Percentiles rank a stretch among this genome's conserved stretches.
Evolutionary conservation across 768 basidiomycete species (phyloP).

Genomic region (Termitomyces sp.): DNA sequence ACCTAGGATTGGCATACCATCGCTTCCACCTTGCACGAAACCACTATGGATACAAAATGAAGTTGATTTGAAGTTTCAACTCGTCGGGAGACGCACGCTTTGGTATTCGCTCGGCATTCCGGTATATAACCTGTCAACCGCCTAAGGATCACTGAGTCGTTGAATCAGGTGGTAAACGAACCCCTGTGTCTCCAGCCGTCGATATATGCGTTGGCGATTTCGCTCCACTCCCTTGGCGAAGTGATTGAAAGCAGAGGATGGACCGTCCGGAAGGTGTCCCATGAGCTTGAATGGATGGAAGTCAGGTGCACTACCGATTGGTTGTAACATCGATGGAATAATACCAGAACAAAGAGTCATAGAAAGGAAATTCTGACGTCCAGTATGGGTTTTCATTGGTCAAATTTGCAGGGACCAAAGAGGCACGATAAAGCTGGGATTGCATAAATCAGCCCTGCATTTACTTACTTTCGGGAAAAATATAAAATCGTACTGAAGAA

Average conservation of each 20-base stretch:
- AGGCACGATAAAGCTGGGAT: slow-evolving; percentile 39
- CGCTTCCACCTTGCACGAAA: slow-evolving; percentile 43
- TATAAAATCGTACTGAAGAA: slow-evolving; percentile 32
- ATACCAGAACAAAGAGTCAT: slow-evolving; percentile 46
- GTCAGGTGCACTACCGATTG: not conserved
- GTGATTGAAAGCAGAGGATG: slow-evolving; percentile 43
- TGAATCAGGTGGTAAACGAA: slow-evolving; percentile 7
- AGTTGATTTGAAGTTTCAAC: not conserved
- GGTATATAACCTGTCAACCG: slow-evolving; percentile 34
- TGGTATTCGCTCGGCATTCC: slow-evolving; percentile 45
- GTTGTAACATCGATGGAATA: slow-evolving; percentile 2
- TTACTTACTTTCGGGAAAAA: not conserved
- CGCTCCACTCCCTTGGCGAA: slow-evolving; percentile 39
- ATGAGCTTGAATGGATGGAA: slow-evolving; percentile 28
- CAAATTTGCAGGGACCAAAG: slow-evolving; percentile 45
- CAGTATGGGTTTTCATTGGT: slow-evolving; percentile 48
- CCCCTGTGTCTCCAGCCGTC: slow-evolving; percentile 47
- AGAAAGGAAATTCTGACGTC: slow-evolving; percentile 40
- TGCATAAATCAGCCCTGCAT: not conserved
- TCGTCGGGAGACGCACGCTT: slow-evolving; percentile 25
- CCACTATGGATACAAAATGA: slow-evolving; percentile 23
- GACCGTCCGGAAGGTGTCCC: slow-evolving; percentile 50
- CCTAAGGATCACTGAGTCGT: not conserved
- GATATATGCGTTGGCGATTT: slow-evolving; percentile 42
- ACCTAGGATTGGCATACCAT: slow-evolving; percentile 47